phyloP scores from a whole-genome alignment of 1,284 basidiomycete species.

The Cryptococcus jaspeensis region DNA sequence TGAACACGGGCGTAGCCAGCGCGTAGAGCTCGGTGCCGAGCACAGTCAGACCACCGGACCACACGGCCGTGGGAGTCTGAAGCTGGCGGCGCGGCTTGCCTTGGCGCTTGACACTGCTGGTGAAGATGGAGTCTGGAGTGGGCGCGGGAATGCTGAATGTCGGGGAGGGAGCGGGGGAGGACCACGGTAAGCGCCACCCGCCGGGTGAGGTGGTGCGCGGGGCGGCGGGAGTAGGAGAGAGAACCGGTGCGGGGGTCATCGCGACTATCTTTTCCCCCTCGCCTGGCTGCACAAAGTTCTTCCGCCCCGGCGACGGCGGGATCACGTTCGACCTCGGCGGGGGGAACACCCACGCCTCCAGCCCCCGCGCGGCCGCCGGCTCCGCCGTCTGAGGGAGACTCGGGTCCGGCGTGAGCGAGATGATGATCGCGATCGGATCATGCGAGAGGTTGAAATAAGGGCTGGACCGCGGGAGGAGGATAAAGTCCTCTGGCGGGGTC shows the following conservation, averaged over 20 bases:
- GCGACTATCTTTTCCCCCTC: conserved; percentile 46
- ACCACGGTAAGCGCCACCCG: conserved; percentile 49
- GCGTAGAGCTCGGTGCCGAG: conserved; percentile 44
- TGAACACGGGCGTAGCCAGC: conserved; percentile 43
- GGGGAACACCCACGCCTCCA: conserved; percentile 54
- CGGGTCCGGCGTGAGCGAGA: conserved; percentile 49
- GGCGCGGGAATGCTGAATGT: conserved; percentile 17
- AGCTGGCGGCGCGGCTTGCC: conserved; percentile 26
- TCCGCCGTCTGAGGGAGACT: conserved; percentile 35
- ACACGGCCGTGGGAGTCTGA: conserved; percentile 43
- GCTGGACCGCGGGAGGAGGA: conserved; percentile 67
- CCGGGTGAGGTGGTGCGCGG: conserved; percentile 20
- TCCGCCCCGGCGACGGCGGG: conserved; percentile 42
- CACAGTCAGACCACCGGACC: conserved; percentile 43
- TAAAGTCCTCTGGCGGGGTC: conserved; percentile 68
- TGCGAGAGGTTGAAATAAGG: conserved; percentile 70
- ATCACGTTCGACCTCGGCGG: conserved; percentile 45
- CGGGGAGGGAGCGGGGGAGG: conserved; percentile 29
- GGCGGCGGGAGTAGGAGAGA: conserved; percentile 15
- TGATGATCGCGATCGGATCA: conserved; percentile 68
- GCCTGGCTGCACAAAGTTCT: conserved; percentile 45
- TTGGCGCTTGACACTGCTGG: conserved; percentile 1
- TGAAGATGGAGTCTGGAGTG: conserved; percentile 26
- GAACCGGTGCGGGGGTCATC: conserved; percentile 42
- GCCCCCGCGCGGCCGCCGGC: conserved; percentile 39